Percentiles rank a stretch among this genome's conserved stretches.
Conservation (phyloP, 2,329 filamentous ascomycete species). For the Colletotrichum cordylinicola region DNA sequence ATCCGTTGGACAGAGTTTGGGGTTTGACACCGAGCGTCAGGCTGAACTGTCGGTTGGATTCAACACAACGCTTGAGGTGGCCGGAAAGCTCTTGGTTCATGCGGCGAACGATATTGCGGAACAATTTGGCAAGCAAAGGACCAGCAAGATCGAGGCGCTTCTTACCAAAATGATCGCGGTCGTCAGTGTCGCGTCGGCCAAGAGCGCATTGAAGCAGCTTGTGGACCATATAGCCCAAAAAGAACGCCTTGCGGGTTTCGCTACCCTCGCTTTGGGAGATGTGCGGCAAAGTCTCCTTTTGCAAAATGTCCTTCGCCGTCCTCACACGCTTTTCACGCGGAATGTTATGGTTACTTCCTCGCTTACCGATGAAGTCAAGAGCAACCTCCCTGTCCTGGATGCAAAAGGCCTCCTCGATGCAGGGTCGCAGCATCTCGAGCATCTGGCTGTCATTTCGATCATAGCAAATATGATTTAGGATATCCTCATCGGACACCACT, state of each 20-base stretch:
- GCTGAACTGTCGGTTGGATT: slow-evolving; percentile 88
- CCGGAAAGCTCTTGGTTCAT: slow-evolving; percentile 90
- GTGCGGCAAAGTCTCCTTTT: slow-evolving; percentile 95
- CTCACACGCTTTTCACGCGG: slow-evolving; percentile 83
- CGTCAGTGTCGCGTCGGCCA: slow-evolving; percentile 91
- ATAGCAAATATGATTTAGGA: slow-evolving; percentile 96
- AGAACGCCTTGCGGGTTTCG: slow-evolving; percentile 96
- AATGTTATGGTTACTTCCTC: slow-evolving; percentile 73
- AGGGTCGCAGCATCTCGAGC: slow-evolving; percentile 96
- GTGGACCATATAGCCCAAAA: slow-evolving; percentile 98
- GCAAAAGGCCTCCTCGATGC: slow-evolving; percentile 94
- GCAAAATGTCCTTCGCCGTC: slow-evolving; percentile 91
- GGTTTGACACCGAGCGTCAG: slow-evolving; percentile 90
- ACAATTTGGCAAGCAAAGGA: slow-evolving; percentile 92
- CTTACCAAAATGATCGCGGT: slow-evolving; percentile 98
- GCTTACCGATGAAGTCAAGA: slow-evolving; percentile 93
- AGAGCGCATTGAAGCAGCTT: slow-evolving; percentile 92
- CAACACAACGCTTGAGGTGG: slow-evolving; percentile 91
- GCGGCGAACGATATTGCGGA: slow-evolving; percentile 89
- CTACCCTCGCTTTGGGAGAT: slow-evolving; percentile 95
- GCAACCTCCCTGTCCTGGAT: slow-evolving; percentile 96
- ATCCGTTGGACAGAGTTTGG: slow-evolving; percentile 86
- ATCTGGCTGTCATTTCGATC: slow-evolving; percentile 95
- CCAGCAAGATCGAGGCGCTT: slow-evolving; percentile 96
- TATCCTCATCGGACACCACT: slow-evolving; percentile 96